Conservation (phyloP, 768 basidiomycete species). For the Lactarius hatsudake region DNA sequence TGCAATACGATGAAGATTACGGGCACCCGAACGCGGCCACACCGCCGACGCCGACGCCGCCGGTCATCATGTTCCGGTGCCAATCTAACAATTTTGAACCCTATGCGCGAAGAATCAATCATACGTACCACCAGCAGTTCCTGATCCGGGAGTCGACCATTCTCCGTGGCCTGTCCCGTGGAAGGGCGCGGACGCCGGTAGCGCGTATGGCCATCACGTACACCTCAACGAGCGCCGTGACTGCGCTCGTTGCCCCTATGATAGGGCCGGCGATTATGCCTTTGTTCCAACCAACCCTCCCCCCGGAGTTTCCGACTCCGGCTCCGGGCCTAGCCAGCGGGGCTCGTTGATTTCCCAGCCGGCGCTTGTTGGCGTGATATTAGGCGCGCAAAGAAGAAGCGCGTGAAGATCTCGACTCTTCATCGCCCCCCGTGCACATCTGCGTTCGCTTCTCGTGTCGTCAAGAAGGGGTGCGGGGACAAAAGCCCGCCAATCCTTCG, state of each 20-base stretch:
- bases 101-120: conserved; percentile 47
- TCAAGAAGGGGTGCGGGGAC: conserved; percentile 28
- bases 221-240: conserved; percentile 38
- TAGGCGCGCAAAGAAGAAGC: conserved; percentile 48
- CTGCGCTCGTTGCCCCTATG: conserved; percentile 19
- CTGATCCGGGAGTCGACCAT: conserved; percentile 48
- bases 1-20: conserved; percentile 54
- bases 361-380: conserved; percentile 59
- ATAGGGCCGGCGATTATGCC: conserved; percentile 27
- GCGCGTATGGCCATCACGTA: conserved; percentile 57
- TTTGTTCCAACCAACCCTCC: background rate
- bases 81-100: conserved; percentile 45
- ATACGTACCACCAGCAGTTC: conserved; percentile 48
- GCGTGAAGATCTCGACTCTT: conserved; percentile 42
- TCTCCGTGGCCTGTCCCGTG: conserved; percentile 30
- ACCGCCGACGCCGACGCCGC: conserved; percentile 28
- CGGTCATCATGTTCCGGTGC: conserved; percentile 43
- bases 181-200: conserved; percentile 38
- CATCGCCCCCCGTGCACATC: conserved; percentile 41
- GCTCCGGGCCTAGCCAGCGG: conserved; percentile 9
- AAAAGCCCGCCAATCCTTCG: conserved; percentile 30
- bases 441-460: conserved; percentile 41
- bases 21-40: conserved; percentile 44
- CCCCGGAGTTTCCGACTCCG: background rate
- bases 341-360: conserved; percentile 47